Base-by-base conservation (phyloP, 2,329 filamentous ascomycete species). In the Cladophialophora carrionii region DNA sequence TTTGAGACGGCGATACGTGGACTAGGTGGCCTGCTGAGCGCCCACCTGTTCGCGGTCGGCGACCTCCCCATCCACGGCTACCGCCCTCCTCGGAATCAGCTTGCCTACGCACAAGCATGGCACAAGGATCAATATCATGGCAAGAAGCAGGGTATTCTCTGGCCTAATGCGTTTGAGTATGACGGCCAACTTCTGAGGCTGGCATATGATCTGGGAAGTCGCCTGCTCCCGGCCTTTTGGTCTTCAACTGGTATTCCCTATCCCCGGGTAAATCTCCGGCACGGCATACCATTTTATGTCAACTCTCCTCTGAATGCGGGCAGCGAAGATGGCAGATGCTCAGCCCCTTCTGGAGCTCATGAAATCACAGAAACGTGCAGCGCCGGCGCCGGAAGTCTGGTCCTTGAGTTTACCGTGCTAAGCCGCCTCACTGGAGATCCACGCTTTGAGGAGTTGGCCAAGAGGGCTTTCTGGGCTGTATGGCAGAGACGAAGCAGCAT, bases 1-100 rank as follows among this genome's bases (percentile, higher is more conserved):
- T 99, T 99, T 74, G 95, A 99, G 80, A 98, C 94, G 0, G 94
- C 96, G 41, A 99, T 99, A 71, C 86, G 95, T 64, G 95, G 94
- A 17, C 86, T 96, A 53, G 95, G 95, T 14, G 95, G 95, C 0
- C 81, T 99, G 63, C 79, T 99, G 70, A 97, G 93, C 73, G 92
- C 94, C 1, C 95, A 99, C 79, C 80, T 97, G 49, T 99, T 99
- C 76, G 94, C 95, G 12, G 83, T 92, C 24, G 95, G 93, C 37
- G 92, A 96, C 63, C 79, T 99, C 62, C 95, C 95, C 0, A 96
- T 98, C 62, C 81, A 83, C 14, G 90, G 90, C 43, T 97, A 97
- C 74, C 74, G 85, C 1, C 86, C 91, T 3, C 57, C 74, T 62
- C 62, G 73, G 72, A 64, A 72, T 66, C 74, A 80, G 72, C 67